These are phyloP conservation scores for Oleoguttula mirabilis DNA, from an alignment of 495 filamentous ascomycete species.

Conservation along the genomic window DNA sequence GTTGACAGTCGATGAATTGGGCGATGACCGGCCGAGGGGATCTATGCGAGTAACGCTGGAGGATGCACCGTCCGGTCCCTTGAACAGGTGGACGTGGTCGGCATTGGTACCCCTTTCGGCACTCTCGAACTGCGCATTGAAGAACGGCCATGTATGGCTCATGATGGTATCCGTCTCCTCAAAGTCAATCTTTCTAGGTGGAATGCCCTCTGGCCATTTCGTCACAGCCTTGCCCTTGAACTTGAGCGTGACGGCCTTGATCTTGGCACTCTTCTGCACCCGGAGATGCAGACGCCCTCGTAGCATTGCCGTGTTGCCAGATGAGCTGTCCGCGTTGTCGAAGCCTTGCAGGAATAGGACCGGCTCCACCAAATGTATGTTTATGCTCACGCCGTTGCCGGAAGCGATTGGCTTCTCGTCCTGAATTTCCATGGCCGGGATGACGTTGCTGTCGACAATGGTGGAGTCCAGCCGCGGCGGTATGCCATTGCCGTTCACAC, in stretches of 20 bases:
- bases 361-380: conserved; percentile 62
- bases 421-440: conserved; percentile 19
- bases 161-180: conserved; percentile 69
- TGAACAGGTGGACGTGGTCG: conserved; percentile 43
- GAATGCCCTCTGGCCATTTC: conserved; percentile 97
- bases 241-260: conserved; percentile 82
- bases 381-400: conserved; percentile 37
- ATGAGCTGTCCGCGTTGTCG: conserved; percentile 60
- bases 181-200: conserved; percentile 72
- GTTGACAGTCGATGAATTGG: conserved; percentile 35
- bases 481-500: not conserved
- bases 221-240: conserved; percentile 79
- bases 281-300: conserved; percentile 73
- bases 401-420: conserved; percentile 40
- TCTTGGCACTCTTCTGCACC: conserved; percentile 80
- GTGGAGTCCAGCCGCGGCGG: conserved; percentile 1
- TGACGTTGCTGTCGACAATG: conserved; percentile 6
- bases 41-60: conserved; percentile 10
- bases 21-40: conserved; percentile 34
- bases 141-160: conserved; percentile 69
- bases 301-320: conserved; percentile 68
- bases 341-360: conserved; percentile 84
- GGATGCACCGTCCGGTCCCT: conserved; percentile 9
- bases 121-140: conserved; percentile 56
- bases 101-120: conserved; percentile 55